Percentiles rank a stretch among this genome's conserved stretches.
Conservation (phyloP, 176 grass and related monocot species). For the Aegilops speltoides region DNA sequence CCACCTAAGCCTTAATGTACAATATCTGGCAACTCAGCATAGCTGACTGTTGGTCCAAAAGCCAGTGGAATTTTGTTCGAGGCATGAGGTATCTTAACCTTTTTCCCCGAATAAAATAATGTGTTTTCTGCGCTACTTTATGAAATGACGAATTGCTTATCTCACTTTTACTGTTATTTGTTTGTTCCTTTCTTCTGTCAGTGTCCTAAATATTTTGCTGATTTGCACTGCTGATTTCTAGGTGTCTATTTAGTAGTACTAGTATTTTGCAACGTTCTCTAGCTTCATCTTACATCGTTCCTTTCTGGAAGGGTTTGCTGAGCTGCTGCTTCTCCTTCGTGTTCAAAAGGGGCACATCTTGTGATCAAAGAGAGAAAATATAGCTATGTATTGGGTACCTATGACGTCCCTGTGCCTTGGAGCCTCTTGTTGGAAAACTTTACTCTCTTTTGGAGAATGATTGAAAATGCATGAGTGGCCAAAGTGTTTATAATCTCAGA, state of each 20-base stretch:
- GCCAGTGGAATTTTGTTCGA: neutral
- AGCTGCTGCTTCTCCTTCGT: neutral
- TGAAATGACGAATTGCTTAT: neutral
- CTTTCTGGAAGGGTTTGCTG: constrained; percentile 4
- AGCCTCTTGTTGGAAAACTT: constrained; percentile 11
- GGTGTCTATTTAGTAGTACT: neutral
- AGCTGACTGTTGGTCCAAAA: constrained; percentile 4
- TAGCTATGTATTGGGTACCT: too few species aligned
- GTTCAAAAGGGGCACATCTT: neutral
- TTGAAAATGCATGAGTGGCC: constrained; percentile 8
- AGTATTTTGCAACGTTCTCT: constrained; percentile 8
- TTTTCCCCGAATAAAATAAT: neutral
- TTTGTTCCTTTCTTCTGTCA: neutral
- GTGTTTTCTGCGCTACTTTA: neutral
- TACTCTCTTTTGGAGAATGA: neutral
- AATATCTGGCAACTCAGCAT: constrained; percentile 28
- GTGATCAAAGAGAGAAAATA: neutral
- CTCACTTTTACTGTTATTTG: neutral
- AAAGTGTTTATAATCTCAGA: constrained; percentile 2
- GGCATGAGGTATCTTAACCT: neutral
- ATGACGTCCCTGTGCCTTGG: neutral
- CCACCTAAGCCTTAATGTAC: constrained; percentile 21
- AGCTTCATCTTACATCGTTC: neutral
- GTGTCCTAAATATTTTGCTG: neutral
- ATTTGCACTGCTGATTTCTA: neutral